phyloP scores from a whole-genome alignment of 2,329 filamentous ascomycete genomes.

The Malbranchea cinnamomea region DNA sequence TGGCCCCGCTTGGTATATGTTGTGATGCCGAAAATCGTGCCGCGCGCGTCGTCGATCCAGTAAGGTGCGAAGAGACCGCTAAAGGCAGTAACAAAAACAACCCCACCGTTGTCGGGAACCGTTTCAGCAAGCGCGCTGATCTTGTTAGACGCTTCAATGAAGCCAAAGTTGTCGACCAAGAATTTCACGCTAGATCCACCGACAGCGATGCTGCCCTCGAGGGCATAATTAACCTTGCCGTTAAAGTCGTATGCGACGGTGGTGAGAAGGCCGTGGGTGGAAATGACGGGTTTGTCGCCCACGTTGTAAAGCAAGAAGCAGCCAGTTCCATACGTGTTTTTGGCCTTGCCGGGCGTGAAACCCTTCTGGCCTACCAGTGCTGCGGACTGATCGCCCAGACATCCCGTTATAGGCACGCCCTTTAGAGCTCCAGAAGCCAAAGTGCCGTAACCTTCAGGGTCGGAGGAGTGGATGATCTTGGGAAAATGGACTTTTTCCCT shows the following conservation, averaged over 20 bases:
- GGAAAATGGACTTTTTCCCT: slow-evolving; percentile 53
- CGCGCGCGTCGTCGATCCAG: slow-evolving; percentile 87
- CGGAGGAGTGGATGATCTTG: slow-evolving; percentile 62
- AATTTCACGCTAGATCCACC: slow-evolving; percentile 74
- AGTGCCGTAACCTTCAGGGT: slow-evolving; percentile 38
- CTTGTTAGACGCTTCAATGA: slow-evolving; percentile 46
- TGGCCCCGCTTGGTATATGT: slow-evolving; percentile 75
- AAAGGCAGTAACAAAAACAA: slow-evolving; percentile 80
- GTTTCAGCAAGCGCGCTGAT: slow-evolving; percentile 49
- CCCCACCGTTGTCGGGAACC: slow-evolving; percentile 64
- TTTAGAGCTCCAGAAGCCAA: slow-evolving; percentile 25
- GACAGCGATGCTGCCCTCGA: slow-evolving; percentile 74
- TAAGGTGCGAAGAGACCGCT: slow-evolving; percentile 84
- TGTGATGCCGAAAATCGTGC: slow-evolving; percentile 72
- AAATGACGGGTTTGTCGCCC: slow-evolving; percentile 70
- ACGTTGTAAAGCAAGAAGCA: slow-evolving; percentile 86
- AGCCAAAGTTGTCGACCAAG: slow-evolving; percentile 49
- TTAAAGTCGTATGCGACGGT: slow-evolving; percentile 79
- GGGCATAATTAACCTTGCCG: slow-evolving; percentile 54
- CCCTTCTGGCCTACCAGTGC: slow-evolving; percentile 80
- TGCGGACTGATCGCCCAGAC: slow-evolving; percentile 73
- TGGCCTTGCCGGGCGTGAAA: slow-evolving; percentile 67
- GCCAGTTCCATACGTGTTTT: slow-evolving; percentile 85
- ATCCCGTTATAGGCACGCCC: slow-evolving; percentile 50
- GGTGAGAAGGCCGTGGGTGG: slow-evolving; percentile 63